Evolutionary conservation across 768 basidiomycete genomes (phyloP).

Genomic region (Glaciozyma martinii): DNA sequence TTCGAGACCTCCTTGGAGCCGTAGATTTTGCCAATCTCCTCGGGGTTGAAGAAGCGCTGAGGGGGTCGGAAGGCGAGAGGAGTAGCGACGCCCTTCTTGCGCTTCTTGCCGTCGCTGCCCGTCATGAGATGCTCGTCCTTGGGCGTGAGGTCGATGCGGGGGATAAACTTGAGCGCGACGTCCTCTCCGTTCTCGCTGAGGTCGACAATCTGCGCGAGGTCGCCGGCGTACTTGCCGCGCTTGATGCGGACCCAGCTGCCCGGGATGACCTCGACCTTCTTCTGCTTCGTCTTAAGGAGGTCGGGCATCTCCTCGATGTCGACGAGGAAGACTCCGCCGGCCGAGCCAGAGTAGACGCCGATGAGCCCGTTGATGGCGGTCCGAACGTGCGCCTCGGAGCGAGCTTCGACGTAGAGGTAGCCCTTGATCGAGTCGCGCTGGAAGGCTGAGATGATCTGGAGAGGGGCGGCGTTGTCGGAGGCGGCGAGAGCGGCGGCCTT

Average conservation of each 20-base stretch:
- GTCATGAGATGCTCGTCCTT: conserved; percentile 42
- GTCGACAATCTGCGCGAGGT: conserved; percentile 91
- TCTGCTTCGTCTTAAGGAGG: conserved; percentile 88
- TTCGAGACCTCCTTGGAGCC: conserved; percentile 67
- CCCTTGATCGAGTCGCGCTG: conserved; percentile 90
- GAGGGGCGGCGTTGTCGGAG: conserved; percentile 65
- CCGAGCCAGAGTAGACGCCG: conserved; percentile 61
- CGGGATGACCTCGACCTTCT: conserved; percentile 69
- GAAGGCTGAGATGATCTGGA: conserved; percentile 87
- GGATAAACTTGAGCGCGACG: conserved; percentile 84
- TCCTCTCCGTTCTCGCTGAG: conserved; percentile 88
- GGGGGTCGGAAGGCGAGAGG: conserved; percentile 52
- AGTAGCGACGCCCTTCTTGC: conserved; percentile 58
- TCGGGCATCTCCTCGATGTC: conserved; percentile 98
- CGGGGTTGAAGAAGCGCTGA: conserved; percentile 84
- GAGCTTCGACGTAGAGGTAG: conserved; percentile 93
- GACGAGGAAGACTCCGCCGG: conserved; percentile 68
- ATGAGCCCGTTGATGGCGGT: conserved; percentile 82
- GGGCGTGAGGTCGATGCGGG: conserved; percentile 93
- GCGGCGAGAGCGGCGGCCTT: conserved; percentile 65
- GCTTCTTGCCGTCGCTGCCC: conserved; percentile 60
- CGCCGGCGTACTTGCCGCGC: conserved; percentile 86
- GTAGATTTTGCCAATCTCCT: conserved; percentile 80
- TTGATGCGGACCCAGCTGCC: conserved; percentile 93
- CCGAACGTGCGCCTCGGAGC: conserved; percentile 72